These are phyloP conservation scores for Chrysochromulina tobinii DNA, from an alignment of 78 protist species.

Conservation along the genomic window DNA sequence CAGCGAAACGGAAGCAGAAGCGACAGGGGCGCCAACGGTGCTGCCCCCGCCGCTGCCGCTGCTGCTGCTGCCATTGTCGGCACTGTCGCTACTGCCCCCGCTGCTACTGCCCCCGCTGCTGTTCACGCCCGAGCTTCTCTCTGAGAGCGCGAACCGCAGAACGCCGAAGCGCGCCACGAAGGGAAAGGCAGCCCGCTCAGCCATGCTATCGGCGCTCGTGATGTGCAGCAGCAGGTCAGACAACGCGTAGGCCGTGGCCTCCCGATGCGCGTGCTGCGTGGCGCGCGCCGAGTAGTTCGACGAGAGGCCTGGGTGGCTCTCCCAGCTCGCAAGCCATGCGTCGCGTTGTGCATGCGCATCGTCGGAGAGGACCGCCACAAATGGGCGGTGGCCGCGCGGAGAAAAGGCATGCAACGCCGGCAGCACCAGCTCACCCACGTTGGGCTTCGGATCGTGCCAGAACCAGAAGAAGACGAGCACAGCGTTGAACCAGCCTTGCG, in stretches of 20 bases:
- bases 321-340: not conserved
- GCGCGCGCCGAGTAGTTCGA: not conserved
- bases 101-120: too few relatives aligned
- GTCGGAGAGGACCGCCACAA: not conserved
- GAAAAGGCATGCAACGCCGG: not conserved
- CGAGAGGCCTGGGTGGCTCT: not conserved
- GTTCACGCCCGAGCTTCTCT: too few relatives aligned
- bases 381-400: not conserved
- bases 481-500: constrained; percentile 1
- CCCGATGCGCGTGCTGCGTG: not conserved
- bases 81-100: too few relatives aligned
- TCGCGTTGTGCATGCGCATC: not conserved
- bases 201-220: not conserved
- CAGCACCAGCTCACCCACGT: not conserved
- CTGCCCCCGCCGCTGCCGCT: too few relatives aligned
- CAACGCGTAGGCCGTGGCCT: not conserved
- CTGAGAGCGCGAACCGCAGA: too few relatives aligned
- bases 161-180: too few relatives aligned
- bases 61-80: too few relatives aligned
- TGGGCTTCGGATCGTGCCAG: not conserved
- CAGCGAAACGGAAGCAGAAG: too few relatives aligned
- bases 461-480: constrained; percentile 12
- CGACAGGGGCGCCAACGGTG: too few relatives aligned
- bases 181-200: too few relatives aligned
- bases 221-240: not conserved